phyloP scores from a whole-genome alignment of 2,329 filamentous ascomycete genomes.

The Fusarium sp. region DNA sequence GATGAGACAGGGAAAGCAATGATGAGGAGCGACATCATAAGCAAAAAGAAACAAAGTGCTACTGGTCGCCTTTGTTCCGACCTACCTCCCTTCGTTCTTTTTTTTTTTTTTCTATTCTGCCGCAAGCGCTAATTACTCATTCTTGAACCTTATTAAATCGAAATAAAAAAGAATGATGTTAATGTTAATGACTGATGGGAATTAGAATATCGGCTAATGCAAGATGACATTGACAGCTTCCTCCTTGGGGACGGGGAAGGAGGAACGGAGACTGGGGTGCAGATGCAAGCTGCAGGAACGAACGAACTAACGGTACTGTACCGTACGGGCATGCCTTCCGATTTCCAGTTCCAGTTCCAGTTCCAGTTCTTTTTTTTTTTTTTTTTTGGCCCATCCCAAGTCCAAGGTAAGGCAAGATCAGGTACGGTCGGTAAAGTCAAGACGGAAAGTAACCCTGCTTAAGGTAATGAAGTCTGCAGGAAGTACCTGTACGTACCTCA shows the following conservation, averaged over 20 bases:
- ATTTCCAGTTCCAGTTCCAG: background rate
- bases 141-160: background rate
- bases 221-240: constrained; percentile 47
- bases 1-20: constrained; percentile 34
- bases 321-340: constrained; percentile 5
- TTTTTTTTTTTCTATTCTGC: background rate
- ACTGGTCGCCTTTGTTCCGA: background rate
- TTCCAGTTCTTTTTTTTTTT: background rate
- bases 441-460: background rate
- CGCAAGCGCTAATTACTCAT: background rate
- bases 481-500: constrained; percentile 28
- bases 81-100: background rate
- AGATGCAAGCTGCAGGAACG: constrained; percentile 4
- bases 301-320: background rate
- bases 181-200: background rate
- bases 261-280: constrained; percentile 25
- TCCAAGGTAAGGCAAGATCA: constrained; percentile 3
- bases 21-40: constrained; percentile 37
- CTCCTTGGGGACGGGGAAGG: constrained; percentile 11
- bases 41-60: constrained; percentile 10
- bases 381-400: constrained; percentile 6
- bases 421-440: background rate
- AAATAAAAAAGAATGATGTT: background rate
- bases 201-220: constrained; percentile 39
- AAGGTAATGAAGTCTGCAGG: constrained; percentile 12